Evolutionary conservation across 805 yeast species (phyloP).

Genomic region (Teunomyces gatunensis): DNA sequence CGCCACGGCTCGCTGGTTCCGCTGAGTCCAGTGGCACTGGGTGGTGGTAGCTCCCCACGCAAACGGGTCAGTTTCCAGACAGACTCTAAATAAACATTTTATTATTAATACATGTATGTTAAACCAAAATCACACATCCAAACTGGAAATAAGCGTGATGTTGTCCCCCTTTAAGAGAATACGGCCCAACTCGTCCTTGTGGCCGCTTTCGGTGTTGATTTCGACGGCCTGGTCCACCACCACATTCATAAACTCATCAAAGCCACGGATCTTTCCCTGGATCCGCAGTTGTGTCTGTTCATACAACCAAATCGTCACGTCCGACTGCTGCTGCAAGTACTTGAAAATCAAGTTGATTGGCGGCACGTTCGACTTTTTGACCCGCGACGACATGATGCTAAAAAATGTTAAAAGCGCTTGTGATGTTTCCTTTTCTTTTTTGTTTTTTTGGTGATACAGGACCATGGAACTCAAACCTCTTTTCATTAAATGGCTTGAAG

Average conservation of each 20-base stretch:
- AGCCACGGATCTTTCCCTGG: slow-evolving; percentile 84
- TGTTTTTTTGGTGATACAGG: not conserved
- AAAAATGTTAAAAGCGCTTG: no score
- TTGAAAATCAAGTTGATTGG: slow-evolving; percentile 91
- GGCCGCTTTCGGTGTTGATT: slow-evolving; percentile 49
- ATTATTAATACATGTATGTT: not conserved
- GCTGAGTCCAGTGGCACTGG: not conserved
- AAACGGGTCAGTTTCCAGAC: slow-evolving; percentile 2
- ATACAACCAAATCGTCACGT: slow-evolving; percentile 83
- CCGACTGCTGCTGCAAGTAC: slow-evolving; percentile 75
- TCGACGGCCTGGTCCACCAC: slow-evolving; percentile 64
- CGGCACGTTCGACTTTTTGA: slow-evolving; percentile 56
- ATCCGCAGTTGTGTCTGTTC: slow-evolving; percentile 79
- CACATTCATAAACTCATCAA: slow-evolving; percentile 95
- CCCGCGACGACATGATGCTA: slow-evolving; percentile 4
- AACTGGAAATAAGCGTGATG: slow-evolving; percentile 64
- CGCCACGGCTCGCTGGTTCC: slow-evolving; percentile 7
- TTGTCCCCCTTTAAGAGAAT: slow-evolving; percentile 91
- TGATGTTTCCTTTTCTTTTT: no score
- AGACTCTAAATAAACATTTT: no score
- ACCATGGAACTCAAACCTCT: slow-evolving; percentile 45
- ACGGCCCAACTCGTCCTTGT: slow-evolving; percentile 60
- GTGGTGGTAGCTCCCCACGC: not conserved
- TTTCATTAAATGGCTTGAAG: slow-evolving; percentile 59
- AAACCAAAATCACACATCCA: slow-evolving; percentile 24